Conservation (phyloP, 2,329 filamentous ascomycete species). For the Aspergillus piperis region DNA sequence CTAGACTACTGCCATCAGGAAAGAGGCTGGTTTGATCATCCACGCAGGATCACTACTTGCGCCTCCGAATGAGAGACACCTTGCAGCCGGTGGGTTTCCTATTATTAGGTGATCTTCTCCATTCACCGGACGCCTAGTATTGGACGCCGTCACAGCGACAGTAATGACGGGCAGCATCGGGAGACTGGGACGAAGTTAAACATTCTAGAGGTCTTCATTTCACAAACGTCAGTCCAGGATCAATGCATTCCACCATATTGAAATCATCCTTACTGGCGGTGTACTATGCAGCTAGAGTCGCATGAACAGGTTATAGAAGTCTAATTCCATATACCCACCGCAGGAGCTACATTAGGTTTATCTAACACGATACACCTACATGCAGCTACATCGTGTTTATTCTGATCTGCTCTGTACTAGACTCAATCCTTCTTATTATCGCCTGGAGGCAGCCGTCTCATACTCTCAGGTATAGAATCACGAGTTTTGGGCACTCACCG, state of each 20-base stretch:
- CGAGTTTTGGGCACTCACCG: neutral
- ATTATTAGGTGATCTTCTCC: conserved; percentile 8
- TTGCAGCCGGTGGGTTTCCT: neutral
- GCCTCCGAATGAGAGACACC: neutral
- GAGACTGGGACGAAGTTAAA: neutral
- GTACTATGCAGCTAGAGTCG: neutral
- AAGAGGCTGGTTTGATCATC: neutral
- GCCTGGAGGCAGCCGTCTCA: neutral
- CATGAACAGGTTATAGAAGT: conserved; percentile 3
- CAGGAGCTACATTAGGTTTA: conserved; percentile 1
- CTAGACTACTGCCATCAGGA: neutral
- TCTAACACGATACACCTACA: neutral
- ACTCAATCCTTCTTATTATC: neutral
- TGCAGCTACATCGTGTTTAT: conserved; percentile 9
- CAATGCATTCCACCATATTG: neutral
- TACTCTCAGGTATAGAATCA: neutral
- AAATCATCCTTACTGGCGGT: neutral
- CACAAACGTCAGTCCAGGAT: neutral
- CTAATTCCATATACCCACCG: neutral
- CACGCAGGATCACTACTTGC: neutral
- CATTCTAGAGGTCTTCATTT: neutral
- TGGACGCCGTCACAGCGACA: neutral
- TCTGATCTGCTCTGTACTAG: conserved; percentile 4
- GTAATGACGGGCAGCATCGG: neutral
- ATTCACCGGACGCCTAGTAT: neutral